Conservation (phyloP, 148 eudicot genomes). For the Limonium bicolor region DNA sequence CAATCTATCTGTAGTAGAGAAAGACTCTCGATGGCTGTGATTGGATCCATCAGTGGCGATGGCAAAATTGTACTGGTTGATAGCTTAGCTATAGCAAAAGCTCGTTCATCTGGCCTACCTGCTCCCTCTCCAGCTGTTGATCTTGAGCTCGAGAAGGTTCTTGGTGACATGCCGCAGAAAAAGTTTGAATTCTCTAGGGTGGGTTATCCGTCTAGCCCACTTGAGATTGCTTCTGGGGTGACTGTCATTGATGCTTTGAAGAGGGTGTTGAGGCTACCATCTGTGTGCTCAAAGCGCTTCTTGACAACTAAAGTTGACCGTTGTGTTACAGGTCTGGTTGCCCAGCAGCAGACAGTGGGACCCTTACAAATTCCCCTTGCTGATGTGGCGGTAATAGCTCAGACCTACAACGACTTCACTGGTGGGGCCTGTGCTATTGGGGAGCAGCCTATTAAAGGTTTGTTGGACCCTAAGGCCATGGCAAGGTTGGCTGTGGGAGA, state of each 20-base stretch:
- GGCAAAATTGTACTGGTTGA: conserved; percentile 63
- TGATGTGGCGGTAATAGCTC: conserved; percentile 85
- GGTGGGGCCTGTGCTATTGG: conserved; percentile 94
- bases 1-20: conserved; percentile 60
- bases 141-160: conserved; percentile 86
- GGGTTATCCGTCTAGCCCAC: conserved; percentile 30
- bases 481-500: conserved; percentile 86
- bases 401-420: conserved; percentile 47
- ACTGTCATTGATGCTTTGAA: conserved; percentile 55
- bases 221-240: conserved; percentile 63
- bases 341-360: conserved; percentile 93
- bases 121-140: conserved; percentile 78
- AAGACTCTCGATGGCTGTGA: conserved; percentile 78
- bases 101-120: conserved; percentile 28
- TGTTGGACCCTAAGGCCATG: conserved; percentile 79
- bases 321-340: conserved; percentile 94
- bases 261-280: conserved; percentile 71
- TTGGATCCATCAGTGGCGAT: conserved; percentile 65
- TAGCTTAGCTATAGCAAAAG: conserved; percentile 32
- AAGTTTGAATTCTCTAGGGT: conserved; percentile 54
- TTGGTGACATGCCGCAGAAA: conserved; percentile 91
- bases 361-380: conserved; percentile 68
- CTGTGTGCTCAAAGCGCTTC: conserved; percentile 75
- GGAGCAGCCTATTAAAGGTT: conserved; percentile 85
- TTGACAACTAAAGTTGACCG: conserved; percentile 81